phyloP scores from a whole-genome alignment of 768 basidiomycete species.

The Mycena epipterygia region DNA sequence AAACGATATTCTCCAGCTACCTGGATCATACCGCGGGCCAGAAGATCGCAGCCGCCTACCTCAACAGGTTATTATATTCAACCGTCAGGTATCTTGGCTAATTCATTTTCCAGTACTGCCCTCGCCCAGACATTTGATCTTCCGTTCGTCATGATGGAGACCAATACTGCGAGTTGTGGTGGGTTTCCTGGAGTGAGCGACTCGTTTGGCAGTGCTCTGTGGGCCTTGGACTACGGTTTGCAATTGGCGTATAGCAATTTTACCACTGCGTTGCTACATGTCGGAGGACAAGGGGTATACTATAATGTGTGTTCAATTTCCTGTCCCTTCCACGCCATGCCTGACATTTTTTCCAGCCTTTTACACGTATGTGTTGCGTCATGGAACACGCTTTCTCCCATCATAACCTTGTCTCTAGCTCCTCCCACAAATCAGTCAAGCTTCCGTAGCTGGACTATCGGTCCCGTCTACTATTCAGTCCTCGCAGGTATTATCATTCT shows the following conservation, averaged over 20 bases:
- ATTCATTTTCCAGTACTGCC: conserved; percentile 48
- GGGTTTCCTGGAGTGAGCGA: conserved; percentile 76
- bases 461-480: conserved; percentile 69
- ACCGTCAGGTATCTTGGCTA: too few relatives aligned
- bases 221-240: conserved; percentile 69
- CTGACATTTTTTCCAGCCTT: conserved; percentile 48
- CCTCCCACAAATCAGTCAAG: conserved; percentile 59
- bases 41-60: conserved; percentile 64
- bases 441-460: conserved; percentile 69
- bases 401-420: conserved; percentile 46
- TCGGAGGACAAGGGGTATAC: conserved; percentile 40
- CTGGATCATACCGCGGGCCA: conserved; percentile 72
- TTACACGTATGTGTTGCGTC: conserved; percentile 48
- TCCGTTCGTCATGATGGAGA: conserved; percentile 77
- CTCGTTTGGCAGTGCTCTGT: conserved; percentile 73
- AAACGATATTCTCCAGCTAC: conserved; percentile 67
- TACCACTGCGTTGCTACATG: conserved; percentile 45
- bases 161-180: conserved; percentile 78
- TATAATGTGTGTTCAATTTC: conserved; percentile 47
- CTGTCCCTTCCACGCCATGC: conserved; percentile 21
- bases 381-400: conserved; percentile 42
- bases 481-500: conserved; percentile 52
- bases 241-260: conserved; percentile 57
- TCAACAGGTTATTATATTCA: conserved; percentile 34
- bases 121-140: conserved; percentile 58